These are phyloP conservation scores for Cyberlindnera euphorbiae DNA, from an alignment of 805 yeast species.

Conservation along the genomic window DNA sequence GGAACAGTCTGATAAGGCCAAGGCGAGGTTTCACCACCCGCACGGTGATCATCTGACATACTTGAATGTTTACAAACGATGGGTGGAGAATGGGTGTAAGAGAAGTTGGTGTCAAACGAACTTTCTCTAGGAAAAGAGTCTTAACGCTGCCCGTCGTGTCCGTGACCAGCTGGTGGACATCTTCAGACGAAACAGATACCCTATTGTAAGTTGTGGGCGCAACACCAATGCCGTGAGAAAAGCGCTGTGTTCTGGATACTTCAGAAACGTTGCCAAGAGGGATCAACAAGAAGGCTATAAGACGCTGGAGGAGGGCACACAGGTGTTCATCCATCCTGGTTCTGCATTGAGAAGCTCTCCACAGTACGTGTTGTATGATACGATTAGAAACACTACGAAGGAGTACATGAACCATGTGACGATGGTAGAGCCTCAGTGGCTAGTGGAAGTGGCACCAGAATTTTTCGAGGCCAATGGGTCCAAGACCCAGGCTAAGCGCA, in stretches of 20 bases:
- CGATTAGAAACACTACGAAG: conserved; percentile 72
- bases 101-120: conserved; percentile 76
- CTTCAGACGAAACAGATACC: conserved; percentile 44
- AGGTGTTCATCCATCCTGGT: conserved; percentile 84
- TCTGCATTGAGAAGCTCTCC: conserved; percentile 64
- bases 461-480: conserved; percentile 56
- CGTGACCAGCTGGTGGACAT: conserved; percentile 61
- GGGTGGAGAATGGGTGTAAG: conserved; percentile 60
- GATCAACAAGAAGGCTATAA: conserved; percentile 73
- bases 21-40: conserved; percentile 67
- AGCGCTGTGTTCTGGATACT: conserved; percentile 63
- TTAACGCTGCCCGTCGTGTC: conserved; percentile 76
- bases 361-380: conserved; percentile 79
- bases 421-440: conserved; percentile 78
- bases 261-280: conserved; percentile 61
- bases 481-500: conserved; percentile 38
- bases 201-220: conserved; percentile 46
- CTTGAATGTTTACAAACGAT: conserved; percentile 70
- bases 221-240: conserved; percentile 53
- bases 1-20: conserved; percentile 69
- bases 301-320: conserved; percentile 62
- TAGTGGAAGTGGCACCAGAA: conserved; percentile 62
- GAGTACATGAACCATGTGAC: conserved; percentile 92
- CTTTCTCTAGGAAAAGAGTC: conserved; percentile 72
- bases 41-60: conserved; percentile 82